phyloP scores from a whole-genome alignment of 164 flowering plant genomes.

The Stephania cephalantha region DNA sequence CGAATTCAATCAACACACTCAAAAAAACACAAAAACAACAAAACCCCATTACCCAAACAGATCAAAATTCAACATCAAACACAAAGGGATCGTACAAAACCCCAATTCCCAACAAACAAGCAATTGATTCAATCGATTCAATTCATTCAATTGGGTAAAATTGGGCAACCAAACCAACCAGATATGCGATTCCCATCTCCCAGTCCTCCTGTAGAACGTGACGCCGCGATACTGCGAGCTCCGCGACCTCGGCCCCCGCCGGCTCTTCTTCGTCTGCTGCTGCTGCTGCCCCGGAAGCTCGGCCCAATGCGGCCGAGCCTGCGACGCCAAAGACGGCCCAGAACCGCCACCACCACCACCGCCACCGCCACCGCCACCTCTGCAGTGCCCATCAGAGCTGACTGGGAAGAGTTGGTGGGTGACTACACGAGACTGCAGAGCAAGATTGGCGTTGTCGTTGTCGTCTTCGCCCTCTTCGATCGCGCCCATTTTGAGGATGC shows the following conservation, averaged over 20 bases:
- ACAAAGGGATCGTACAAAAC: no score
- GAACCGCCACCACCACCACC: neutral
- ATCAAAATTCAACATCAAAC: neutral
- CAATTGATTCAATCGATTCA: no score
- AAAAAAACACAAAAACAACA: neutral
- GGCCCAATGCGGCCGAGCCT: conserved; percentile 32
- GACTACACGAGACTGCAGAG: conserved; percentile 16
- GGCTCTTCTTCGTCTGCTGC: conserved; percentile 58
- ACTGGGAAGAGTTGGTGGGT: conserved; percentile 50
- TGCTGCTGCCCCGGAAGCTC: conserved; percentile 30
- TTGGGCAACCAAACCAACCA: conserved; percentile 23
- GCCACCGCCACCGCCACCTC: neutral
- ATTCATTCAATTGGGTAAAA: no score
- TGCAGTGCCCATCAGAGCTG: neutral
- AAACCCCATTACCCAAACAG: neutral
- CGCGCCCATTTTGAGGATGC: conserved; percentile 28
- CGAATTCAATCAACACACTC: neutral
- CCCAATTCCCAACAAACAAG: no score
- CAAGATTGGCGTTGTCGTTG: conserved; percentile 3
- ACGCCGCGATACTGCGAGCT: conserved; percentile 94
- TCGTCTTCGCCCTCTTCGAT: conserved; percentile 14
- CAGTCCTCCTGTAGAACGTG: conserved; percentile 85
- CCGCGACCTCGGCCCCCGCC: conserved; percentile 89
- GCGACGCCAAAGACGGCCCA: conserved; percentile 11
- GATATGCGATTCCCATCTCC: conserved; percentile 59